A percentile compares a stretch with the other conserved stretches of the same genome.
Conservation (phyloP, 805 yeast genomes). For the Candida ficus region DNA sequence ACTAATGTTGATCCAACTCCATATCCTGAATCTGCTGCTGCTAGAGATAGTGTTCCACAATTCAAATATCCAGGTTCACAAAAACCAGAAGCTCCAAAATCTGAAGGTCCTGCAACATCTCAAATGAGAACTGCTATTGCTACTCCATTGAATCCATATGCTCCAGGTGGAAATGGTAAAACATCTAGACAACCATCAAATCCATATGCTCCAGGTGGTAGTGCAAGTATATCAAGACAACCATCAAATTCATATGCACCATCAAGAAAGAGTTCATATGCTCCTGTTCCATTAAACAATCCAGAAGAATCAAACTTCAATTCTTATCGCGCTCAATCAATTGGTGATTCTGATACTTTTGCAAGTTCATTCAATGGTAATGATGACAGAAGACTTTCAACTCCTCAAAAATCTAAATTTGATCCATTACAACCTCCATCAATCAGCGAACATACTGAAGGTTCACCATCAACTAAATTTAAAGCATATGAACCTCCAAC, state of each 20-base stretch:
- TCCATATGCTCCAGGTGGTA: constrained; percentile 2
- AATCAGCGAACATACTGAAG: too few species aligned
- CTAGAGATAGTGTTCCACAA: too few species aligned
- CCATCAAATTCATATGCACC: background rate
- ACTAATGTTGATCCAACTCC: too few species aligned
- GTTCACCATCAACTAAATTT: constrained; percentile 24
- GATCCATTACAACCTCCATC: constrained; percentile 12
- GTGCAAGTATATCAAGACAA: background rate
- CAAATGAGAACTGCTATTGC: too few species aligned
- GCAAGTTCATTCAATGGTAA: constrained; percentile 5
- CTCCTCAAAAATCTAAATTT: constrained; percentile 9
- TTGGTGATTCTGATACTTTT: constrained; percentile 3
- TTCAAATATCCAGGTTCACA: too few species aligned
- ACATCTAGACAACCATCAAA: background rate
- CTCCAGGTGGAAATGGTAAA: background rate
- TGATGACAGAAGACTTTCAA: constrained; percentile 1
- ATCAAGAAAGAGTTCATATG: constrained; percentile 8
- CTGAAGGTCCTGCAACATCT: too few species aligned
- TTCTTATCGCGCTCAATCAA: constrained; percentile 5
- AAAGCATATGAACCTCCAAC: constrained; percentile 24
- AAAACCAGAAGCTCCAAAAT: too few species aligned
- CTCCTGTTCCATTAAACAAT: background rate
- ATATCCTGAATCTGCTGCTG: too few species aligned
- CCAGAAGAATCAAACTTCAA: constrained; percentile 5
- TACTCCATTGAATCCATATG: too few species aligned